Evolutionary conservation across 495 filamentous ascomycete species (phyloP).

Genomic region (Penicillium verhagenii): DNA sequence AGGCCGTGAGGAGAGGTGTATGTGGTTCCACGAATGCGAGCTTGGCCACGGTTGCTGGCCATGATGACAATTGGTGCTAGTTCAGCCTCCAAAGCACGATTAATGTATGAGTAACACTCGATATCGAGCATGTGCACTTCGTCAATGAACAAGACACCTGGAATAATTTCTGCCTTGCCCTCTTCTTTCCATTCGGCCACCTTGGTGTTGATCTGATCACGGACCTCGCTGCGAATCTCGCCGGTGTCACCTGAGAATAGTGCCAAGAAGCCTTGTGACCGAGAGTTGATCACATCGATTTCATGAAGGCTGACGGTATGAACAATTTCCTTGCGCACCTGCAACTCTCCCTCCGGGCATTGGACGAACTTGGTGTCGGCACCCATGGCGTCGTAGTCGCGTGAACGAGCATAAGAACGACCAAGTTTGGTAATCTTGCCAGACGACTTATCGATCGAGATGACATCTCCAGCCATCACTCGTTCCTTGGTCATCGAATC

Average conservation of each 20-base stretch:
- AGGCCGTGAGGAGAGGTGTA: constrained; percentile 90
- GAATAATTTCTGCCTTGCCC: constrained; percentile 96
- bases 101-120: constrained; percentile 98
- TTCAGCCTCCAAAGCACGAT: constrained; percentile 90
- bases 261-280: constrained; percentile 93
- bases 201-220: constrained; percentile 98
- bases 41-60: constrained; percentile 95
- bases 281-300: constrained; percentile 98
- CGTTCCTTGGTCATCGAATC: constrained; percentile 99
- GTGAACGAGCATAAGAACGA: constrained; percentile 84
- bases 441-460: constrained; percentile 95
- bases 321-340: constrained; percentile 94
- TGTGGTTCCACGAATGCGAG: constrained; percentile 89
- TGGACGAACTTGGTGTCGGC: constrained; percentile 97
- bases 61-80: constrained; percentile 98
- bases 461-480: constrained; percentile 96
- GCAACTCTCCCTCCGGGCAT: constrained; percentile 97
- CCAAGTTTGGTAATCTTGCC: constrained; percentile 97
- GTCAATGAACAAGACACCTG: constrained; percentile 96
- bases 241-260: constrained; percentile 98
- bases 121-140: constrained; percentile 99
- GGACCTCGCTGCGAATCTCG: constrained; percentile 94
- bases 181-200: constrained; percentile 99
- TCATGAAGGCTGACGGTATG: constrained; percentile 97
- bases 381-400: constrained; percentile 99